Evolutionary conservation across 768 basidiomycete genomes (phyloP), one percentile per base, ranked within the genome.

Genomic region (Suillus paluster): DNA sequence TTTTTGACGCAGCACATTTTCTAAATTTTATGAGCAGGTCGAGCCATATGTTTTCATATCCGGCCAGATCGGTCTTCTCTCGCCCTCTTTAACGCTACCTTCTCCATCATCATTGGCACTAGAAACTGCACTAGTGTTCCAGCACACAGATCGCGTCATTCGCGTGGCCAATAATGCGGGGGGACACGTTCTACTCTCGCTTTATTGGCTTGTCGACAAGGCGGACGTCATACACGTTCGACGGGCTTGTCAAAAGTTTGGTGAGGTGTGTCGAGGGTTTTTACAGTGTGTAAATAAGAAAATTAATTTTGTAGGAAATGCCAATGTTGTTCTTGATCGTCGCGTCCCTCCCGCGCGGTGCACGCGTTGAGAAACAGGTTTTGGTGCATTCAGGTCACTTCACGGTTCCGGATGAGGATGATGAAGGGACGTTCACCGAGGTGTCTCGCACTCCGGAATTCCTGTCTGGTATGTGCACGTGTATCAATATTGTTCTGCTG

Each of bases 61-160:
- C 1, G 97, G 97, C 4, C 97, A 99, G 72, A 99, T 99, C 50
- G 94, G 94, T 0, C 80, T 99, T 23, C 79, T 95, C 34, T 97
- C 97, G 1, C 78, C 86, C 50, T 86, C 79, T 50, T 79, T 98
- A 33, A 71, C 81, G 2, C 78, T 99, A 3, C 90, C 95, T 10
- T 74, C 64, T 4, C 87, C 54, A 1, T 57, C 75, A 25, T 63
- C 71, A 6, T 66, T 92, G 57, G 75, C 84, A 0, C 68, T 78
- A 12, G 94, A 99, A 75, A 81, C 85, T 2, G 89, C 91, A 1
- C 79, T 99, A 9, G 83, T 85, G 1, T 82, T 87, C 45, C 96
- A 98, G 68, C 97, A 99, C 71, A 87, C 88, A 2, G 72, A 80
- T 10, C 85, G 93, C 49, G 83, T 99, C 33, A 75, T 83, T 57